These are phyloP conservation scores for Combretum micranthum DNA, from an alignment of 345 rosid genomes.

Conservation along the genomic window DNA sequence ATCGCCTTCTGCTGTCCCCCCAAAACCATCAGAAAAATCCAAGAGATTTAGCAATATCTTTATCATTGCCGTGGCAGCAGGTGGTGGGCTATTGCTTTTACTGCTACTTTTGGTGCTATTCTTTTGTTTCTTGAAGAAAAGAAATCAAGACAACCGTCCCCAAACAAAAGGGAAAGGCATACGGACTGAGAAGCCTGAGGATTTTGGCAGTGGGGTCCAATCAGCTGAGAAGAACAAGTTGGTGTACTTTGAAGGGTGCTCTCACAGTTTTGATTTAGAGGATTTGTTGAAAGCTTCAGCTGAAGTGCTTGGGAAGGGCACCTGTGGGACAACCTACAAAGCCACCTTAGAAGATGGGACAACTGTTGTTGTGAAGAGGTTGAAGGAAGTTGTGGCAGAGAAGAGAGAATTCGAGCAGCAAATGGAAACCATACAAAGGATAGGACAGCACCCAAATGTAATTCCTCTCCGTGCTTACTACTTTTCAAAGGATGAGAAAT, in stretches of 20 bases:
- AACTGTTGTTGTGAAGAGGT: slow-evolving; percentile 78
- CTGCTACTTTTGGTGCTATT: slow-evolving; percentile 36
- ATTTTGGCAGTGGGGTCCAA: slow-evolving; percentile 90
- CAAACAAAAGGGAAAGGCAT: slow-evolving; percentile 43
- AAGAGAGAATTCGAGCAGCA: slow-evolving; percentile 92
- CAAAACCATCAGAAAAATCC: slow-evolving; percentile 9
- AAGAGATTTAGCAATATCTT: slow-evolving; percentile 43
- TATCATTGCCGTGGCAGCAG: slow-evolving; percentile 59
- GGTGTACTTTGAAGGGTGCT: slow-evolving; percentile 84
- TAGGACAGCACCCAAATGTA: slow-evolving; percentile 64
- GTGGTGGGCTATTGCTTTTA: slow-evolving; percentile 42
- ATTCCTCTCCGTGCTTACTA: slow-evolving; percentile 90
- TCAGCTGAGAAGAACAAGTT: slow-evolving; percentile 94
- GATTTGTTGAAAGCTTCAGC: slow-evolving; percentile 94
- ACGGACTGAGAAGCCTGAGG: slow-evolving; percentile 58
- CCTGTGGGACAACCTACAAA: slow-evolving; percentile 87
- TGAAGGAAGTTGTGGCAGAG: slow-evolving; percentile 68
- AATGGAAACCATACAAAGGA: slow-evolving; percentile 72
- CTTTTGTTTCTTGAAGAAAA: slow-evolving; percentile 57
- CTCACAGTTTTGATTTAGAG: slow-evolving; percentile 75
- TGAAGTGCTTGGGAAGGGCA: slow-evolving; percentile 94
- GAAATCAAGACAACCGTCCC: slow-evolving; percentile 21
- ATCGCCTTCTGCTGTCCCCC: slow-evolving; percentile 55
- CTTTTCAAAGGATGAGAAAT: slow-evolving; percentile 90
- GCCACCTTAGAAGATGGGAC: slow-evolving; percentile 89